phyloP scores from a whole-genome alignment of 192 early-diverging fungal species.

The Globomyces pollinis-pini region DNA sequence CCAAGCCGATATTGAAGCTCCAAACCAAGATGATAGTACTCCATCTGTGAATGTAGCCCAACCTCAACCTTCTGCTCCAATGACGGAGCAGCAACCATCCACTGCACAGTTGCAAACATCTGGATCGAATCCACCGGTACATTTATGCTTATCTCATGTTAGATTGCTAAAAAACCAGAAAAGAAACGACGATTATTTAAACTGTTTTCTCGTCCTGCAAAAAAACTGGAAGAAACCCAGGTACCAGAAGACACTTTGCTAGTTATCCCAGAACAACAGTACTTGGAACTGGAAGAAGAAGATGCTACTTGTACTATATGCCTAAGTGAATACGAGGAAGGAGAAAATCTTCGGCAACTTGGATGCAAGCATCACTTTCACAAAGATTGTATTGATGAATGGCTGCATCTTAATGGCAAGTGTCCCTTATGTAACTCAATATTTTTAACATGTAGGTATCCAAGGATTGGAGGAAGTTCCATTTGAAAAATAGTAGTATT shows the following conservation, averaged over 20 bases:
- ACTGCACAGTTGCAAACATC: neutral
- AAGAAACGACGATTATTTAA: too few relatives aligned
- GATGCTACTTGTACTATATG: neutral
- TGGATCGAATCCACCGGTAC: too few relatives aligned
- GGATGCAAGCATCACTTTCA: constrained; percentile 7
- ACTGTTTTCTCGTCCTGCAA: too few relatives aligned
- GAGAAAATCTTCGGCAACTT: neutral
- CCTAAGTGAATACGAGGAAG: constrained; percentile 3
- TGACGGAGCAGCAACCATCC: neutral
- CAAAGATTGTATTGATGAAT: neutral
- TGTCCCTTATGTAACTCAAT: constrained; percentile 5
- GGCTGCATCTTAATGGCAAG: constrained; percentile 1
- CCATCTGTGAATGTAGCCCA: neutral
- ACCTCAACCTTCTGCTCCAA: neutral
- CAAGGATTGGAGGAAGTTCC: too few relatives aligned
- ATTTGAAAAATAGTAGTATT: too few relatives aligned
- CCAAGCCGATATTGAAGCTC: constrained; percentile 1
- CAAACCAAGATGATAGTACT: neutral
- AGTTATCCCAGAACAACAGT: too few relatives aligned
- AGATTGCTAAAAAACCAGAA: too few relatives aligned
- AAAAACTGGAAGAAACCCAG: too few relatives aligned
- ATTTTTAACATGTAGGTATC: too few relatives aligned
- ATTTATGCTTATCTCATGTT: too few relatives aligned
- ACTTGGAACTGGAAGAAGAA: constrained; percentile 3
- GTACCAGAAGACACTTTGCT: neutral